A percentile compares a stretch with the other conserved stretches of the same genome.
These are phyloP conservation scores for Nicotiana otophora DNA, from an alignment of 257 asterid genomes.

Conservation along the genomic window DNA sequence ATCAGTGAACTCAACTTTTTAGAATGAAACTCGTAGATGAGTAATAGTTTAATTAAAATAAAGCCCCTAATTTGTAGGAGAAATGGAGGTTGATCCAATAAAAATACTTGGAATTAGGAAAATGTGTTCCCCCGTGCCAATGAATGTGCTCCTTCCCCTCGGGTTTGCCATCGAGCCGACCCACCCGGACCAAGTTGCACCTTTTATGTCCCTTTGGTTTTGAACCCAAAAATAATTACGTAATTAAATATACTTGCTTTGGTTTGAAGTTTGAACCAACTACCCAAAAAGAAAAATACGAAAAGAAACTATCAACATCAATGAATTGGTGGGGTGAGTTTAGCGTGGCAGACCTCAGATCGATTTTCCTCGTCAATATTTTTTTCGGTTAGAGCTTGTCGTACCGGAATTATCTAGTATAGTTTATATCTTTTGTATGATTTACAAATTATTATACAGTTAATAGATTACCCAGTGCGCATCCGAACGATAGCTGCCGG, in stretches of 20 bases:
- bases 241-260: background rate
- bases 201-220: conserved; percentile 2
- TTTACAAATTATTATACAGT: no score
- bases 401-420: no score
- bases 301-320: background rate
- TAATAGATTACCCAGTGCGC: no score
- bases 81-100: conserved; percentile 12
- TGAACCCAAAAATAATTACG: background rate
- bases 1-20: no score
- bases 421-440: no score
- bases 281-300: no score
- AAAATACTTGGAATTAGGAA: conserved; percentile 7
- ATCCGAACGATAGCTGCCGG: no score
- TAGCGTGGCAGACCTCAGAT: no score
- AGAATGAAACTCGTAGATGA: background rate
- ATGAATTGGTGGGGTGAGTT: no score
- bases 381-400: no score
- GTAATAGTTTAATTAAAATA: background rate
- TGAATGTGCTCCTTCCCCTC: background rate
- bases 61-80: background rate
- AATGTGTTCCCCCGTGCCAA: background rate
- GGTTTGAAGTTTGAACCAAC: background rate
- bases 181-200: conserved; percentile 9
- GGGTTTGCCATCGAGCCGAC: conserved; percentile 1
- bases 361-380: no score